phyloP scores from a whole-genome alignment of 2,329 filamentous ascomycete genomes.

The Nemania serpens region DNA sequence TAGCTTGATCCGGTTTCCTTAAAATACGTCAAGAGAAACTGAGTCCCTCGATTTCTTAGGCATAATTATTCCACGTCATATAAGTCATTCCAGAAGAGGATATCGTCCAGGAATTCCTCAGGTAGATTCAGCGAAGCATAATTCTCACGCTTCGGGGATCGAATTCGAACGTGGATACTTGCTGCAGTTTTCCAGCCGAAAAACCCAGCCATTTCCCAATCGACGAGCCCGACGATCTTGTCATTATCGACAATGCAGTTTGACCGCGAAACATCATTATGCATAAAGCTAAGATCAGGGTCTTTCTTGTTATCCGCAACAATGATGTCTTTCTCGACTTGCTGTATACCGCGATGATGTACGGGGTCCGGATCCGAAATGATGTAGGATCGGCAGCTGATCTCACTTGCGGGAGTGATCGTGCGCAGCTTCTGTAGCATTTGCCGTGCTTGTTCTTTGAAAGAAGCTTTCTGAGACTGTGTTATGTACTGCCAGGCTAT shows the following conservation, averaged over 20 bases:
- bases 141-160: constrained; percentile 15
- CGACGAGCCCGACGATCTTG: constrained; percentile 30
- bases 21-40: background rate
- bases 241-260: constrained; percentile 31
- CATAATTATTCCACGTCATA: constrained; percentile 15
- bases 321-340: background rate
- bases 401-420: background rate
- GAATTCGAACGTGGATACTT: constrained; percentile 12
- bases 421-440: constrained; percentile 13
- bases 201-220: constrained; percentile 31
- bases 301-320: constrained; percentile 3
- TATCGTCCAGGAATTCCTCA: constrained; percentile 19
- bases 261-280: constrained; percentile 28
- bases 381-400: background rate
- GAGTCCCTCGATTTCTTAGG: background rate
- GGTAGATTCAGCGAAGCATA: constrained; percentile 21
- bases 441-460: constrained; percentile 28
- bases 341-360: background rate
- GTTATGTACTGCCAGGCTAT: constrained; percentile 30
- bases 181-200: constrained; percentile 20
- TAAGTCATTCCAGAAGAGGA: constrained; percentile 25
- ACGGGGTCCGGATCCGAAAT: background rate
- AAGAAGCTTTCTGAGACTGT: constrained; percentile 17
- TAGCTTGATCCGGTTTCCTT: background rate
- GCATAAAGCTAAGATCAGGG: constrained; percentile 26